Conservation (phyloP, 805 yeast species). For the Zygoascus ofunaensis region DNA sequence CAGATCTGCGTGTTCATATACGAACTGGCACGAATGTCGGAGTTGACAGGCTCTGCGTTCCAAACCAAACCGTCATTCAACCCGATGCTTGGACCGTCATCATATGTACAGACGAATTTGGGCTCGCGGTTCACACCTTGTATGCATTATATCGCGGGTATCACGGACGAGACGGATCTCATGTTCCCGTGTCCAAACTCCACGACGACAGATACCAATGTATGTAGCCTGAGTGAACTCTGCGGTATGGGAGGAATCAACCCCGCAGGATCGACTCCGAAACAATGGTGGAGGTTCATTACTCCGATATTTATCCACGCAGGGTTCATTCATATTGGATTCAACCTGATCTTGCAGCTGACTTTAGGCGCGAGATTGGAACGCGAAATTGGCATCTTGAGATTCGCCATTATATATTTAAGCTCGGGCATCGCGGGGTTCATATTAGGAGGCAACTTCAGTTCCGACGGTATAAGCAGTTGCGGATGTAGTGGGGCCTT, state of each 20-base stretch:
- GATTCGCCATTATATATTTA: conserved; percentile 48
- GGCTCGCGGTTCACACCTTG: conserved; percentile 69
- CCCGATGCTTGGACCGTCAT: conserved; percentile 72
- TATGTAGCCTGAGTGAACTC: conserved; percentile 46
- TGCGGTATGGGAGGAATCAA: conserved; percentile 51
- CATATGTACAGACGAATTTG: conserved; percentile 54
- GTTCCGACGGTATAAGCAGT: conserved; percentile 56
- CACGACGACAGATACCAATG: conserved; percentile 44
- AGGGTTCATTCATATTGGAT: conserved; percentile 58
- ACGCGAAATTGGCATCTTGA: conserved; percentile 43
- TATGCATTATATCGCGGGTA: conserved; percentile 43
- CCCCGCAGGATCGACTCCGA: conserved; percentile 22
- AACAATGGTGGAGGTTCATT: conserved; percentile 62
- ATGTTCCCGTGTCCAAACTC: conserved; percentile 63
- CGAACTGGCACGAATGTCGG: conserved; percentile 49
- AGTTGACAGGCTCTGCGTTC: conserved; percentile 52
- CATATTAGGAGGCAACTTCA: conserved; percentile 57
- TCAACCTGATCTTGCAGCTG: conserved; percentile 53
- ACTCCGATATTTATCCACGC: conserved; percentile 70
- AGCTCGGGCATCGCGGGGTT: conserved; percentile 60
- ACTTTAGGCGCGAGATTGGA: conserved; percentile 55
- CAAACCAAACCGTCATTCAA: conserved; percentile 65
- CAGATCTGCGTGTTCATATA: conserved; percentile 50
- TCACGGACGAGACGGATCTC: conserved; percentile 40
- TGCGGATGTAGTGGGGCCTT: conserved; percentile 67